Percentiles rank a stretch among this genome's conserved stretches.
phyloP scores from a whole-genome alignment of 495 filamentous ascomycete species.

The Aspergillus nidulans region DNA sequence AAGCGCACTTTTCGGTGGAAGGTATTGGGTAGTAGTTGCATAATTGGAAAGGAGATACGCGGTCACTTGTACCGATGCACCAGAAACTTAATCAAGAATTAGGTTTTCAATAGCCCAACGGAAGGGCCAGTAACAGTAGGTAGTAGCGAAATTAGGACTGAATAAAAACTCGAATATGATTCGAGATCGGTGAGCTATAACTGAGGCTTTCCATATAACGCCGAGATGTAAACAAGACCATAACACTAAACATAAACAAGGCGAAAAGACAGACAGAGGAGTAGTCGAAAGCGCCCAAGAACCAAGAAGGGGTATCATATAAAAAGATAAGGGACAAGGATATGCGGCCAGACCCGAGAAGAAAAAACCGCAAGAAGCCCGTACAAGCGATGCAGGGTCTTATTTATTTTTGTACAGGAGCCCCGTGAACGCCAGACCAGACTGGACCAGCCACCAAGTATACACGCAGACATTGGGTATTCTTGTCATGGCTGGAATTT shows the following conservation, averaged over 20 bases:
- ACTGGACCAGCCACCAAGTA: not conserved
- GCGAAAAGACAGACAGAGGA: not conserved
- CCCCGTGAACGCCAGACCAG: not conserved
- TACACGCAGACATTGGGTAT: not conserved
- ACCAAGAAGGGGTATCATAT: conserved; percentile 23
- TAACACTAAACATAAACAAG: not conserved
- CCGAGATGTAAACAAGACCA: not conserved
- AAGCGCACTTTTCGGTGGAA: too few relatives aligned
- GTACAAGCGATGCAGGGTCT: not conserved
- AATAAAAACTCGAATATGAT: not conserved
- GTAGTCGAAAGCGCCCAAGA: not conserved
- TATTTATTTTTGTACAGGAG: conserved; percentile 2
- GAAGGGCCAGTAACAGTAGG: too few relatives aligned
- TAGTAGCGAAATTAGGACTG: not conserved
- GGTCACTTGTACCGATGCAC: too few relatives aligned
- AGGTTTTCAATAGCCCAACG: not conserved
- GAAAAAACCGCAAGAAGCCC: conserved; percentile 7
- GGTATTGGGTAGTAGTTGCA: too few relatives aligned
- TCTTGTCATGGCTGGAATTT: conserved; percentile 38
- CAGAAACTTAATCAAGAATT: too few relatives aligned
- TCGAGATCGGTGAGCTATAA: not conserved
- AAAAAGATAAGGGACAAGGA: conserved; percentile 5
- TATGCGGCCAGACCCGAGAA: not conserved
- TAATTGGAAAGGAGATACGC: too few relatives aligned
- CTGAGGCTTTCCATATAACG: not conserved